phyloP scores from a whole-genome alignment of 106 monocot genomes.

The Apostasia ramifera region DNA sequence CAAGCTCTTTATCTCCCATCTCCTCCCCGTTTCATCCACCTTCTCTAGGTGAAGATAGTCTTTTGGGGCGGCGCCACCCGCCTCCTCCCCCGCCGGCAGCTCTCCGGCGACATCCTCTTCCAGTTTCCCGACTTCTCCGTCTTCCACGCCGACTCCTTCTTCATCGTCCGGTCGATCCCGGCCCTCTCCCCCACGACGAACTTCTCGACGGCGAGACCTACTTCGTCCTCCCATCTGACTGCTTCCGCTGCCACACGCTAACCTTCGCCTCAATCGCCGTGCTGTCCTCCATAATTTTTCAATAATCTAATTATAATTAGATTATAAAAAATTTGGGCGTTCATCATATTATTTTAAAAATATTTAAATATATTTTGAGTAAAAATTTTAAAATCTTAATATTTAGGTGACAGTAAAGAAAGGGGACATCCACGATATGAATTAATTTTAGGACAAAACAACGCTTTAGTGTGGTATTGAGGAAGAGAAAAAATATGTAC shows the following conservation, averaged over 20 bases:
- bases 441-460: no score
- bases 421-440: no score
- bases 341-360: no score
- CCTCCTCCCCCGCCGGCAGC: slow-evolving; percentile 8
- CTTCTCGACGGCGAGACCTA: slow-evolving; percentile 51
- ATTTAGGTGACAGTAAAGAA: no score
- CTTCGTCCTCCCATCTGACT: slow-evolving; percentile 52
- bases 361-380: no score
- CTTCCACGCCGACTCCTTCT: slow-evolving; percentile 66
- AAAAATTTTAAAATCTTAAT: no score
- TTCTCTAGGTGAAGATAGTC: slow-evolving; percentile 21
- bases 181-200: slow-evolving; percentile 34
- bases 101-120: slow-evolving; percentile 35
- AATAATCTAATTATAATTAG: no score
- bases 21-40: no score
- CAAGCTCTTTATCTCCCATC: no score
- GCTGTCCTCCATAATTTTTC: slow-evolving; percentile 5
- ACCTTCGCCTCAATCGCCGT: slow-evolving; percentile 24
- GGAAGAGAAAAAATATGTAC: no score
- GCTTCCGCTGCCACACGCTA: slow-evolving; percentile 16
- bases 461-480: no score
- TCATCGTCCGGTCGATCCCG: slow-evolving; percentile 45
- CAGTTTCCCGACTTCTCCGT: slow-evolving; percentile 33
- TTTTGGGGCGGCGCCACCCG: slow-evolving; percentile 45
- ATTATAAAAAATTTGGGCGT: no score